Evolutionary conservation across 768 basidiomycete genomes (phyloP).

Genomic region (Clavaria fumosa): DNA sequence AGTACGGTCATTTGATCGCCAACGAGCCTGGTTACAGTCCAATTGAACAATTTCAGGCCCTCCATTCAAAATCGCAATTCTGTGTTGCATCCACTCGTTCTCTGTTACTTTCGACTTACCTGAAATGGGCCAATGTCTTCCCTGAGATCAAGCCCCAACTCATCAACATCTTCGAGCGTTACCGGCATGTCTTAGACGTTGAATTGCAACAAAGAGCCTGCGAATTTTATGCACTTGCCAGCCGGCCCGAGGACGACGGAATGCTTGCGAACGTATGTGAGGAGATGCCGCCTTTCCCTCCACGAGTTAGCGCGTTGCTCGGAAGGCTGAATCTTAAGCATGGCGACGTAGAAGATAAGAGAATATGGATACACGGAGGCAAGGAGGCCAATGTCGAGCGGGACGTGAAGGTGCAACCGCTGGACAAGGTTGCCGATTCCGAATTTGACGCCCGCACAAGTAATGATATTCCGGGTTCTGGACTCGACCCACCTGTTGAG

Average conservation of each 20-base stretch:
- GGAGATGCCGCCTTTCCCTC: conserved; percentile 98
- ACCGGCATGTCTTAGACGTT: conserved; percentile 92
- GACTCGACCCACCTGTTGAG: conserved; percentile 44
- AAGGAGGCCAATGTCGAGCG: conserved; percentile 80
- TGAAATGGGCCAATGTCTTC: conserved; percentile 99
- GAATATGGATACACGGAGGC: conserved; percentile 92
- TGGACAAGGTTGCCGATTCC: conserved; percentile 24
- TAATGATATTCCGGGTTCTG: conserved; percentile 61
- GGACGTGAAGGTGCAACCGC: conserved; percentile 28
- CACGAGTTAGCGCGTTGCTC: conserved; percentile 81
- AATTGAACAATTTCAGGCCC: conserved; percentile 79
- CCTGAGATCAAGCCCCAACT: conserved; percentile 95
- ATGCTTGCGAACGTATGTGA: conserved; percentile 90
- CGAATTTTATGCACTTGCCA: conserved; percentile 87
- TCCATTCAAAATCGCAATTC: conserved; percentile 92
- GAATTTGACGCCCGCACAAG: conserved; percentile 22
- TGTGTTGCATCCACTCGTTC: conserved; percentile 87
- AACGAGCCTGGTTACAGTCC: conserved; percentile 91
- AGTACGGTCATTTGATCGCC: conserved; percentile 95
- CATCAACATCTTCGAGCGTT: conserved; percentile 89
- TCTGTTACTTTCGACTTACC: conserved; percentile 87
- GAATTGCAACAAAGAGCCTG: conserved; percentile 97
- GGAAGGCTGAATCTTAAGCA: conserved; percentile 80
- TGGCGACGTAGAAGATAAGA: conserved; percentile 86
- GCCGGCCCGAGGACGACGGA: conserved; percentile 77